phyloP scores from a whole-genome alignment of 163 green algal genomes.

The Chlamydomonas reinhardtii region DNA sequence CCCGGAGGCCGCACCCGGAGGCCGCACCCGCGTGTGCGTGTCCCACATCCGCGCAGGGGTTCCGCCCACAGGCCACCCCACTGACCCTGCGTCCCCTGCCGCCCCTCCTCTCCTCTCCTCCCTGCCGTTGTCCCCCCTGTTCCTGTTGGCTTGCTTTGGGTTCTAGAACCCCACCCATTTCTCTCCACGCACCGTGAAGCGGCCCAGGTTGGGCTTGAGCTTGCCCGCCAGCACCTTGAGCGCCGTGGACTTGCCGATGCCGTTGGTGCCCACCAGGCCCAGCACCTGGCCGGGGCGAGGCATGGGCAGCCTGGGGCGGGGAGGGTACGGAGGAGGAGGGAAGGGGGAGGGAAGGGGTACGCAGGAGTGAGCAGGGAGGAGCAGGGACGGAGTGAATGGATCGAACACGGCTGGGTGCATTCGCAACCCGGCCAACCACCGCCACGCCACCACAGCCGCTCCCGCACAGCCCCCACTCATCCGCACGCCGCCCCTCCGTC shows the following conservation, averaged over 20 bases:
- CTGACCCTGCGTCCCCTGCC: too few relatives aligned
- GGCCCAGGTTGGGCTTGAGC: slow-evolving; percentile 98
- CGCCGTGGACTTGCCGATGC: slow-evolving; percentile 98
- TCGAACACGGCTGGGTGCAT: too few relatives aligned
- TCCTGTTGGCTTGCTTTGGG: background rate
- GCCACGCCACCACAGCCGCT: too few relatives aligned
- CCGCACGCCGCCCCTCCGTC: too few relatives aligned
- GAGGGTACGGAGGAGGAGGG: background rate
- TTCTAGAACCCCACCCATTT: background rate
- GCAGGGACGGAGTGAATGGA: background rate
- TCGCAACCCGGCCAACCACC: too few relatives aligned
- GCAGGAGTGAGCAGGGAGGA: background rate
- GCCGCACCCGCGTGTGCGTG: too few relatives aligned
- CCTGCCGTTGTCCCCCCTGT: too few relatives aligned
- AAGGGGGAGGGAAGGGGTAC: background rate
- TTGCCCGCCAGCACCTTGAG: slow-evolving; percentile 97
- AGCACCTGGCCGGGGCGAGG: slow-evolving; percentile 96
- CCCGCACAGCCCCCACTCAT: too few relatives aligned
- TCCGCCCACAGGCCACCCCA: too few relatives aligned
- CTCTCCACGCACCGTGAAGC: slow-evolving; percentile 75
- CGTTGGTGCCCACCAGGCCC: slow-evolving; percentile 98
- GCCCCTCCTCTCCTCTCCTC: too few relatives aligned
- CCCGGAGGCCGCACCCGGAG: too few relatives aligned
- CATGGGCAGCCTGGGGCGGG: slow-evolving; percentile 84
- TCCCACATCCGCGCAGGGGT: too few relatives aligned